These are phyloP conservation scores for Talaromyces sp. DNA, from an alignment of 2,329 filamentous ascomycete genomes.

Conservation along the genomic window DNA sequence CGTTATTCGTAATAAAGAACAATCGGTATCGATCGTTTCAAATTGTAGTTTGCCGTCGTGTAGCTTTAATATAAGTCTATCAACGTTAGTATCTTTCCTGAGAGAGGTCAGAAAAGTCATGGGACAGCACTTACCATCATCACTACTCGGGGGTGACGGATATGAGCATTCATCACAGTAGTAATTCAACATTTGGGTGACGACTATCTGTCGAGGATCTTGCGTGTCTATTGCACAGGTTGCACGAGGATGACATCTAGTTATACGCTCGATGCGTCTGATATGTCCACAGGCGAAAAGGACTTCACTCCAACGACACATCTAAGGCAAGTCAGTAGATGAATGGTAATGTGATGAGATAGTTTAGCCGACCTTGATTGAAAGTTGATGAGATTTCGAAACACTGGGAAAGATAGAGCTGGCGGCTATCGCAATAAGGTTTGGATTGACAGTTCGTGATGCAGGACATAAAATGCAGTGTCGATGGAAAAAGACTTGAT, in stretches of 20 bases:
- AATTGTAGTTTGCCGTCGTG: background rate
- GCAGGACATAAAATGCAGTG: background rate
- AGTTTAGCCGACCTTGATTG: background rate
- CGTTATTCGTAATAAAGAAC: too few relatives aligned
- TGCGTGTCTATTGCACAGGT: slow-evolving; percentile 13
- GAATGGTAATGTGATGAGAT: background rate
- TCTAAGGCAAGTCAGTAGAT: background rate
- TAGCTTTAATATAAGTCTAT: background rate
- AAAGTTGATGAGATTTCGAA: background rate
- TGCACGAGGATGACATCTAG: slow-evolving; percentile 8
- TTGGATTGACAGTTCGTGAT: background rate
- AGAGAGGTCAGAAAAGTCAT: too few relatives aligned
- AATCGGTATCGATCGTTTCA: background rate
- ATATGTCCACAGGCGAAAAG: slow-evolving; percentile 15
- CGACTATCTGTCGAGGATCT: slow-evolving; percentile 9
- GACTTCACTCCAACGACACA: slow-evolving; percentile 15
- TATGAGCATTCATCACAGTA: slow-evolving; percentile 12
- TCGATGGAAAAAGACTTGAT: too few relatives aligned
- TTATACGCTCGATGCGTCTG: slow-evolving; percentile 7
- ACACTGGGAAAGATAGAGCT: background rate
- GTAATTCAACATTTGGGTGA: slow-evolving; percentile 12
- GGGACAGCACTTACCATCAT: background rate
- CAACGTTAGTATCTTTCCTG: background rate
- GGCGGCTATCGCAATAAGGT: background rate
- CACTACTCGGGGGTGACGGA: slow-evolving; percentile 12